A percentile compares a stretch with the other conserved stretches of the same genome.
Evolutionary conservation across 2,329 filamentous ascomycete species (phyloP).

Genomic region (Pseudogymnoascus sp.): DNA sequence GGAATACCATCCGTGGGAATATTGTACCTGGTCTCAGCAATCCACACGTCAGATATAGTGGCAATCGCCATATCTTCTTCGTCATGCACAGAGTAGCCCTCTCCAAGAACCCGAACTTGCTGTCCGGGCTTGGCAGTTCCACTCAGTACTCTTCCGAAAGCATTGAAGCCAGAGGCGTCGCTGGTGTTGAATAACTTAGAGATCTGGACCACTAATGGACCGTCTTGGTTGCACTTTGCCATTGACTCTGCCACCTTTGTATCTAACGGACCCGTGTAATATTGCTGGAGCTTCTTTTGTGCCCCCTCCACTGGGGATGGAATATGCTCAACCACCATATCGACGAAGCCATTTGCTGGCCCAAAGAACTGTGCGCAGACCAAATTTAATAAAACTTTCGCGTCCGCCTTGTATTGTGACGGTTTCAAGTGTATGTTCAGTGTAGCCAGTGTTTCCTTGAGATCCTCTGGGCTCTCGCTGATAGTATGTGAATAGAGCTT

Average conservation of each 20-base stretch:
- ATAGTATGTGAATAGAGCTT: conserved; percentile 95
- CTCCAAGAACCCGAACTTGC: conserved; percentile 83
- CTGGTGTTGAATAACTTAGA: conserved; percentile 87
- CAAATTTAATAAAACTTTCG: conserved; percentile 76
- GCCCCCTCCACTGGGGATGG: conserved; percentile 79
- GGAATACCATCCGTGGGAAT: conserved; percentile 86
- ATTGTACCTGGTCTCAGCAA: conserved; percentile 87
- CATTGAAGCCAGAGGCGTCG: conserved; percentile 85
- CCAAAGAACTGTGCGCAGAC: conserved; percentile 97
- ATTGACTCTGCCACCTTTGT: conserved; percentile 73
- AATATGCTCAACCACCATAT: conserved; percentile 86
- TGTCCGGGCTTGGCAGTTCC: conserved; percentile 76
- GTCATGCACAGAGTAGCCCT: conserved; percentile 92
- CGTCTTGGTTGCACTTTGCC: conserved; percentile 75
- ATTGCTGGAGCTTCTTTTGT: conserved; percentile 66
- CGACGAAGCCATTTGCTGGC: conserved; percentile 78
- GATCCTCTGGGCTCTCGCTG: conserved; percentile 76
- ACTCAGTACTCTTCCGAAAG: conserved; percentile 86
- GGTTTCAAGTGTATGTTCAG: conserved; percentile 85
- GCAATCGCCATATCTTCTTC: conserved; percentile 94
- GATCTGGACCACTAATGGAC: conserved; percentile 82
- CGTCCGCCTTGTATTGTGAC: conserved; percentile 83
- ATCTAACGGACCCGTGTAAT: conserved; percentile 87
- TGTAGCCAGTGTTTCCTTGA: conserved; percentile 68
- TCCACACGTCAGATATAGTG: conserved; percentile 77